These are phyloP conservation scores for Pseudocercospora vitis DNA, from an alignment of 2,329 filamentous ascomycete species.

Conservation along the genomic window DNA sequence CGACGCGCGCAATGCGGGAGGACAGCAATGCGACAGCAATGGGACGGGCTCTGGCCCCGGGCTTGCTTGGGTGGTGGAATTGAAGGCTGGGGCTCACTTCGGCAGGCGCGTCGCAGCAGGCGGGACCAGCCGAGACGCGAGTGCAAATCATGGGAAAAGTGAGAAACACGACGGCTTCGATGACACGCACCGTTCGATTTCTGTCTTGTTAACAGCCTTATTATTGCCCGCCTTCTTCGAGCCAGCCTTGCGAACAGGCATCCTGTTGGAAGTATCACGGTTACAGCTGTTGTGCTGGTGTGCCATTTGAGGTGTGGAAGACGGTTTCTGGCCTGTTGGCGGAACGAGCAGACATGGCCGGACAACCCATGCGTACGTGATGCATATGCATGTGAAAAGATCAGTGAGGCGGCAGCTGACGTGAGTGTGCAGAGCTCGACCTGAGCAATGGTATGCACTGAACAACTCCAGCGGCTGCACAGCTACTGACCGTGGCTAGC, in stretches of 20 bases:
- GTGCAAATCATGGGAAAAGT: neutral
- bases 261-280: neutral
- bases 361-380: conserved; percentile 60
- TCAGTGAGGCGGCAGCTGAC: conserved; percentile 19
- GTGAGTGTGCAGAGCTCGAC: conserved; percentile 66
- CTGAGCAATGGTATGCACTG: conserved; percentile 70
- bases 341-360: conserved; percentile 49
- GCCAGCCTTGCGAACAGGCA: conserved; percentile 12
- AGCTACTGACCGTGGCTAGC: conserved; percentile 45
- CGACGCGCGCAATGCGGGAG: conserved; percentile 37
- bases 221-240: neutral
- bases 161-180: no score
- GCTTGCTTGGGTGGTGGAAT: neutral
- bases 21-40: conserved; percentile 2
- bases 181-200: conserved; percentile 3
- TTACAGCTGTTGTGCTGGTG: conserved; percentile 2
- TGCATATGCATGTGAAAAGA: conserved; percentile 40
- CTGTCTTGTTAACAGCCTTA: neutral
- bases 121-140: neutral
- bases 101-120: neutral
- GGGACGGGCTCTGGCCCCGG: neutral
- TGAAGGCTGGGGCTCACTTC: neutral
- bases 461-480: conserved; percentile 6
- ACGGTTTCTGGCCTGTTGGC: conserved; percentile 11
- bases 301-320: neutral